Conservation (phyloP, 2,329 filamentous ascomycete species). For the Neoarthrinium moseri region DNA sequence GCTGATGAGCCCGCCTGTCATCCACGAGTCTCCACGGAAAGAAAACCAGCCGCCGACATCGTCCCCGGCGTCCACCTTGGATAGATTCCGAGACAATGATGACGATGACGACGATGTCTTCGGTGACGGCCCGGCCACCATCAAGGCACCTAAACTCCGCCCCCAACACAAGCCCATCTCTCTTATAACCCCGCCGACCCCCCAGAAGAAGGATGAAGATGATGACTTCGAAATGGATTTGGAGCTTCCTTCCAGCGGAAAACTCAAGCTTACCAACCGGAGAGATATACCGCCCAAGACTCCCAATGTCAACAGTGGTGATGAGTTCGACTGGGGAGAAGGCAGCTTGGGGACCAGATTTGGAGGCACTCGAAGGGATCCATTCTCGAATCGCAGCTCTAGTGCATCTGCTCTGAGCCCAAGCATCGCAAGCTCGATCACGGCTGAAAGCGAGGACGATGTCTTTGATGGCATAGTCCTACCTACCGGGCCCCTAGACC, state of each 20-base stretch:
- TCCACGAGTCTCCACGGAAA: conserved; percentile 21
- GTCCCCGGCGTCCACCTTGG: conserved; percentile 53
- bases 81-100: conserved; percentile 61
- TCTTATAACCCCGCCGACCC: conserved; percentile 53
- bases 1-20: conserved; percentile 1
- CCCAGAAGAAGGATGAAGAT: conserved; percentile 46
- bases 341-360: conserved; percentile 89
- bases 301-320: conserved; percentile 55
- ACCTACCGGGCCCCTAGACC: conserved; percentile 79
- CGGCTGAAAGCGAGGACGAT: conserved; percentile 90
- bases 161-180: conserved; percentile 19
- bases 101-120: conserved; percentile 64
- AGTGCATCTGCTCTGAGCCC: conserved; percentile 88
- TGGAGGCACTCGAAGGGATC: conserved; percentile 79
- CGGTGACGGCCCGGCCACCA: conserved; percentile 62
- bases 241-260: conserved; percentile 66
- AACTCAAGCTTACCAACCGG: conserved; percentile 62
- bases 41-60: conserved; percentile 32
- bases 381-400: conserved; percentile 78
- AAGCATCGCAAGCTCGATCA: conserved; percentile 88
- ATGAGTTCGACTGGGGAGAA: conserved; percentile 93
- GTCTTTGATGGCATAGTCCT: conserved; percentile 86
- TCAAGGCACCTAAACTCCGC: conserved; percentile 59
- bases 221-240: conserved; percentile 74
- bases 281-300: conserved; percentile 64